Percentiles rank a stretch among this genome's conserved stretches.
Conservation (phyloP, 306 rosid species). For the Fagus sylvatica region DNA sequence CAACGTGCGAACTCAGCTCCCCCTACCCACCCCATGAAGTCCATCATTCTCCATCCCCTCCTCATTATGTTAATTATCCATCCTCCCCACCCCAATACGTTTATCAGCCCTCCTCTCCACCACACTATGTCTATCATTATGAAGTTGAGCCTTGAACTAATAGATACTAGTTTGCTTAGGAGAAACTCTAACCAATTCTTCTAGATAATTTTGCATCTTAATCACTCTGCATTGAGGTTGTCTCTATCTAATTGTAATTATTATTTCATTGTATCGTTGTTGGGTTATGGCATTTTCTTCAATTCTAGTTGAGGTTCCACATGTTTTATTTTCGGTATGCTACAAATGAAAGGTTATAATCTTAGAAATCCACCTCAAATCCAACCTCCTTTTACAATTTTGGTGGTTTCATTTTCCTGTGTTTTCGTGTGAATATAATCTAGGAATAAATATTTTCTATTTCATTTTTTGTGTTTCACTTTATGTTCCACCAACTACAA, state of each 20-base stretch:
- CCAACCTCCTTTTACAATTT: neutral
- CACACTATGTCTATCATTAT: constrained; percentile 44
- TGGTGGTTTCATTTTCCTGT: neutral
- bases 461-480: too few relatives aligned
- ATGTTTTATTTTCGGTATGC: neutral
- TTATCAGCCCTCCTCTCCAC: constrained; percentile 37
- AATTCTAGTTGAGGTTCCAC: neutral
- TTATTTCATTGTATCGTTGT: constrained; percentile 22
- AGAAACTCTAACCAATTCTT: constrained; percentile 21
- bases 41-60: constrained; percentile 33
- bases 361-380: neutral
- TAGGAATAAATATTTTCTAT: too few relatives aligned
- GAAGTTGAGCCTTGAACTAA: constrained; percentile 45
- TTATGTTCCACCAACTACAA: too few relatives aligned
- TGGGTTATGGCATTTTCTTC: neutral
- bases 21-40: constrained; percentile 49
- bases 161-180: constrained; percentile 17
- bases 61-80: constrained; percentile 27
- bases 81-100: constrained; percentile 49
- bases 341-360: neutral
- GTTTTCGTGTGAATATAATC: neutral
- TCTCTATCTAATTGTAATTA: constrained; percentile 34
- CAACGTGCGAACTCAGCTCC: constrained; percentile 51
- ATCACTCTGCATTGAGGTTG: neutral
- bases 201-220: constrained; percentile 20